Evolutionary conservation across 495 filamentous ascomycete genomes (phyloP).

Genomic region (Diplogelasinospora grovesii): DNA sequence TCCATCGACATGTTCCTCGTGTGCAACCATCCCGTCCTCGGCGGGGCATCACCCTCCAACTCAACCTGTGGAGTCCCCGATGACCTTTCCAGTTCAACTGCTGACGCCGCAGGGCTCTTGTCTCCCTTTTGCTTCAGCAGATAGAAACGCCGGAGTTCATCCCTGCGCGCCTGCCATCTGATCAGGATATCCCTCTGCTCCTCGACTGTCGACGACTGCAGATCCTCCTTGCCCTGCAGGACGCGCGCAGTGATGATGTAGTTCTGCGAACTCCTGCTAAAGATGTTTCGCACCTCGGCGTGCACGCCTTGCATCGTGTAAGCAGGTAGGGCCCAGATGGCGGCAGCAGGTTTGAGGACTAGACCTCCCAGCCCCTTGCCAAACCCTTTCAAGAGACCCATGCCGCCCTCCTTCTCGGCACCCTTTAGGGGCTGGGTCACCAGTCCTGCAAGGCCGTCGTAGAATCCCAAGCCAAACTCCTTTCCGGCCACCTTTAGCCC

Average conservation of each 20-base stretch:
- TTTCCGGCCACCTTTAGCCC: constrained; percentile 60
- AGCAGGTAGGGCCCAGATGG: constrained; percentile 59
- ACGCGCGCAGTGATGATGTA: constrained; percentile 69
- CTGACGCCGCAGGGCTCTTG: background rate
- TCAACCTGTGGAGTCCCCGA: background rate
- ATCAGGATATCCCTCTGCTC: constrained; percentile 52
- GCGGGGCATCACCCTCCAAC: constrained; percentile 9
- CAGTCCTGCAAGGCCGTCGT: constrained; percentile 65
- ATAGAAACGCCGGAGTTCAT: constrained; percentile 45
- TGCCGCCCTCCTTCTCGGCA: constrained; percentile 59
- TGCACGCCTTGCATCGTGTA: constrained; percentile 72
- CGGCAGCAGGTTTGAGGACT: constrained; percentile 62
- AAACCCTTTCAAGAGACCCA: constrained; percentile 67
- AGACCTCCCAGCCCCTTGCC: constrained; percentile 69
- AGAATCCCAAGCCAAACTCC: constrained; percentile 61
- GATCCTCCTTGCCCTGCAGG: constrained; percentile 63
- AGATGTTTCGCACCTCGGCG: constrained; percentile 59
- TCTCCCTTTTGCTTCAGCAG: constrained; percentile 31
- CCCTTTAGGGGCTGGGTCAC: constrained; percentile 63
- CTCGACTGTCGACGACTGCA: constrained; percentile 34
- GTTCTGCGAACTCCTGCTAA: constrained; percentile 56
- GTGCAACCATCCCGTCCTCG: constrained; percentile 34
- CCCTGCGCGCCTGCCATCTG: constrained; percentile 49
- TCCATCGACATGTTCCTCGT: constrained; percentile 33
- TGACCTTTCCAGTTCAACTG: no score